These are phyloP conservation scores for Paramecium octaurelia DNA, from an alignment of 73 alveolate genomes.

Conservation along the genomic window DNA sequence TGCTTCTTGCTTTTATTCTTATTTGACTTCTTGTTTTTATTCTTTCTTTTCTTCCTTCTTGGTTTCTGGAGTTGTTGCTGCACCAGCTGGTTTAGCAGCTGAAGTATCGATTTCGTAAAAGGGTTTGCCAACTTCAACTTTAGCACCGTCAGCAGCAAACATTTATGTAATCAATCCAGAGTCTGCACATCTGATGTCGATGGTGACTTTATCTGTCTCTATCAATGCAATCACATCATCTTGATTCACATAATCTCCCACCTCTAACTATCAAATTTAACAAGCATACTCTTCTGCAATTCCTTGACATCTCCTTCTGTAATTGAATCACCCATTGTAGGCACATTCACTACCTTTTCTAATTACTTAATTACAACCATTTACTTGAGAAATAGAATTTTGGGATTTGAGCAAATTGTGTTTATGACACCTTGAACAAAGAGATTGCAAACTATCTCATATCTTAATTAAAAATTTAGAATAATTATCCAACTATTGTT, in stretches of 20 bases:
- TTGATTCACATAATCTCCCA: constrained; percentile 62
- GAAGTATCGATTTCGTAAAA: constrained; percentile 62
- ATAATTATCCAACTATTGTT: background rate
- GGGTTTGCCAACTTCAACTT: constrained; percentile 67
- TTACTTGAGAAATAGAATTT: constrained; percentile 33
- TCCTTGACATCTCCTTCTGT: constrained; percentile 73
- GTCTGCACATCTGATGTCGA: constrained; percentile 59
- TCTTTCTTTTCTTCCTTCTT: constrained; percentile 47
- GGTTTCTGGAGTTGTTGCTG: constrained; percentile 26
- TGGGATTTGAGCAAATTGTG: background rate
- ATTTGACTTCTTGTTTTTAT: constrained; percentile 32
- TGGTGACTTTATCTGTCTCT: constrained; percentile 62
- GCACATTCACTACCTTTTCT: constrained; percentile 67
- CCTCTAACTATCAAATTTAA: constrained; percentile 47
- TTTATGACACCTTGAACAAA: background rate
- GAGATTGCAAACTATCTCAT: constrained; percentile 22
- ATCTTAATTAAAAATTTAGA: constrained; percentile 27
- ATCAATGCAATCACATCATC: constrained; percentile 64
- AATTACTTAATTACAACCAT: background rate
- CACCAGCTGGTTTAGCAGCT: constrained; percentile 61
- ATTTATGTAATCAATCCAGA: constrained; percentile 59
- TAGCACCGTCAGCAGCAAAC: constrained; percentile 58
- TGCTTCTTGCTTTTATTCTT: background rate
- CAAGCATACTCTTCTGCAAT: constrained; percentile 50
- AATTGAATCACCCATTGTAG: constrained; percentile 89